Conservation (phyloP, 2,329 filamentous ascomycete species). For the Clonostachys rosea region DNA sequence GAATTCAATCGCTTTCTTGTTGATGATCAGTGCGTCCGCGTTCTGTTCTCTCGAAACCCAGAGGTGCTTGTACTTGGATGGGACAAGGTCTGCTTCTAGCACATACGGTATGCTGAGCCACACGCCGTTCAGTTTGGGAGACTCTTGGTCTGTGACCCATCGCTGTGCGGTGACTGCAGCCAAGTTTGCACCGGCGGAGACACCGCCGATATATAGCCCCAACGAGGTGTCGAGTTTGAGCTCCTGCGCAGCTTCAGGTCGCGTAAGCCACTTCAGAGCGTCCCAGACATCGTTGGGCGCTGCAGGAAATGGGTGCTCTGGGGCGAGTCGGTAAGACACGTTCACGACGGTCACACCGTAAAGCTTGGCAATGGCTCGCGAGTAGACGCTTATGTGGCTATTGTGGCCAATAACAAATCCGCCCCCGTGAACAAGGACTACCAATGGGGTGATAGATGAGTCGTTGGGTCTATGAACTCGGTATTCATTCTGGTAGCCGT, state of each 20-base stretch:
- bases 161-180: slow-evolving; percentile 23
- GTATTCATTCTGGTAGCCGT: too few species aligned
- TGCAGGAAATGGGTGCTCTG: slow-evolving; percentile 38
- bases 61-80: slow-evolving; percentile 13
- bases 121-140: slow-evolving; percentile 23
- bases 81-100: slow-evolving; percentile 19
- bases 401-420: too few species aligned
- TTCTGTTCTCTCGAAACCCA: slow-evolving; percentile 28
- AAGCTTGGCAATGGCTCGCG: too few species aligned
- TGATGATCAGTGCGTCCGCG: slow-evolving; percentile 37
- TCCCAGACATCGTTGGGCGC: slow-evolving; percentile 45
- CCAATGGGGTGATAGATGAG: too few species aligned
- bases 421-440: too few species aligned
- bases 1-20: slow-evolving; percentile 17
- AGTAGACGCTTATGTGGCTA: too few species aligned
- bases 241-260: slow-evolving; percentile 19
- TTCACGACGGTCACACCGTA: slow-evolving; percentile 35
- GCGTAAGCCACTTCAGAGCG: slow-evolving; percentile 40
- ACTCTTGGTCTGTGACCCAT: too few species aligned
- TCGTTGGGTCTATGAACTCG: too few species aligned
- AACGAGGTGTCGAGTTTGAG: slow-evolving; percentile 19
- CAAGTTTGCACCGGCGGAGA: slow-evolving; percentile 35
- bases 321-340: slow-evolving; percentile 48
- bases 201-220: slow-evolving; percentile 26
- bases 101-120: slow-evolving; percentile 37